Conservation (phyloP, 805 yeast species). For the Kazachstania psychrophila region DNA sequence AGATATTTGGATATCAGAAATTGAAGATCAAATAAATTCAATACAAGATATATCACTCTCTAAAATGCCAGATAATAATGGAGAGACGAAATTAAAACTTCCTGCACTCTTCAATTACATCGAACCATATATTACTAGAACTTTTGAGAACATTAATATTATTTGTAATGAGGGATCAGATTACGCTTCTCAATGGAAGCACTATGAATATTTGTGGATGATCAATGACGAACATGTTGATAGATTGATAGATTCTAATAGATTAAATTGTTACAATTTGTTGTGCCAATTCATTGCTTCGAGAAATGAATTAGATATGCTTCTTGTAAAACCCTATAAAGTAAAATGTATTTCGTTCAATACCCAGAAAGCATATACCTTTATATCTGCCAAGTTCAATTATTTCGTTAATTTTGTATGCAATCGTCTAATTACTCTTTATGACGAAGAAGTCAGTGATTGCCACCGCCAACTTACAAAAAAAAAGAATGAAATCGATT, state of each 20-base stretch:
- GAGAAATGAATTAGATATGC: neutral
- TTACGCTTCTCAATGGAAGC: neutral
- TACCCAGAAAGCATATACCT: constrained; percentile 44
- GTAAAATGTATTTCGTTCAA: constrained; percentile 33
- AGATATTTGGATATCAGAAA: too few species aligned
- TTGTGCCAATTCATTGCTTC: constrained; percentile 3
- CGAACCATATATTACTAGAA: neutral
- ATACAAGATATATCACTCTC: too few species aligned
- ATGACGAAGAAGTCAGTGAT: constrained; percentile 20
- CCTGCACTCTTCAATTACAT: too few species aligned
- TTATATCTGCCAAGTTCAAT: constrained; percentile 47
- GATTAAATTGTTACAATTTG: constrained; percentile 4
- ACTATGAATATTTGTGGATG: constrained; percentile 6
- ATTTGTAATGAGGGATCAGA: neutral
- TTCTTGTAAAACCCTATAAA: too few species aligned
- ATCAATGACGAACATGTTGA: constrained; percentile 6
- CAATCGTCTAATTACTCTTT: constrained; percentile 35
- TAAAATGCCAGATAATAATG: too few species aligned
- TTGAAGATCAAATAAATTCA: too few species aligned
- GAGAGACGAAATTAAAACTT: too few species aligned
- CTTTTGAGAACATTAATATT: neutral
- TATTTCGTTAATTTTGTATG: constrained; percentile 45
- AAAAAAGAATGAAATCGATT: constrained; percentile 9
- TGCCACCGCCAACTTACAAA: constrained; percentile 28
- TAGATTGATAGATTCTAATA: neutral